Evolutionary conservation across 306 rosid species (phyloP), one percentile per base, ranked within the genome.

Genomic region (Ziziphus jujuba): DNA sequence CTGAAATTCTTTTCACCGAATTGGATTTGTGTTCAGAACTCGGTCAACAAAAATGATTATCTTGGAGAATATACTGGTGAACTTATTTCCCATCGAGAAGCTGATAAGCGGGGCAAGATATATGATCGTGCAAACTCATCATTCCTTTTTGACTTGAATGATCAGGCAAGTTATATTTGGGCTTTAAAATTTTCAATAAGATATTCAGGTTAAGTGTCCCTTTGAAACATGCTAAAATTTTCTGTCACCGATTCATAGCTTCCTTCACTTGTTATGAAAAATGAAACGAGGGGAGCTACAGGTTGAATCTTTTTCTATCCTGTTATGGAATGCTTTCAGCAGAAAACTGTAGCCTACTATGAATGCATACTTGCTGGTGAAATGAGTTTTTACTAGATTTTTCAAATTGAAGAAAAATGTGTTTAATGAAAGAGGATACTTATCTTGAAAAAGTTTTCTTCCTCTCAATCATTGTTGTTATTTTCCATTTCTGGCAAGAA

Each of bases 61-160:
- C 89, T 93, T 28, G 98, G 98, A 69, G 98, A 93, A 71, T 93
- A 93, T 78, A 93, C 98, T 0, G 98, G 98, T 20, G 97, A 93
- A 81, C 72, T 93, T 71, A 86, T 93, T 80, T 93, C 98, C 56
- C 98, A 93, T 68, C 82, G 95, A 38, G 98, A 93, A 81, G 98
- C 98, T 0, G 98, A 93, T 66, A 90, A 88, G 80, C 91, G 98
- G 61, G 98, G 98, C 70, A 93, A 93, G 81, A 90, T 93, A 67
- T 93, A 93, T 48, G 98, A 93, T 77, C 98, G 97, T 51, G 98
- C 93, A 22, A 90, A 93, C 81, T 93, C 98, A 0, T 93, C 98
- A 50, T 93, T 93, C 77, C 98, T 93, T 73, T 93, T 93, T 38
- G 98, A 93, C 87, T 85, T 93, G 84, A 93, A 93, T 80, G 97